Conservation (phyloP, 257 asterid genomes). For the Gentiana dahurica region DNA sequence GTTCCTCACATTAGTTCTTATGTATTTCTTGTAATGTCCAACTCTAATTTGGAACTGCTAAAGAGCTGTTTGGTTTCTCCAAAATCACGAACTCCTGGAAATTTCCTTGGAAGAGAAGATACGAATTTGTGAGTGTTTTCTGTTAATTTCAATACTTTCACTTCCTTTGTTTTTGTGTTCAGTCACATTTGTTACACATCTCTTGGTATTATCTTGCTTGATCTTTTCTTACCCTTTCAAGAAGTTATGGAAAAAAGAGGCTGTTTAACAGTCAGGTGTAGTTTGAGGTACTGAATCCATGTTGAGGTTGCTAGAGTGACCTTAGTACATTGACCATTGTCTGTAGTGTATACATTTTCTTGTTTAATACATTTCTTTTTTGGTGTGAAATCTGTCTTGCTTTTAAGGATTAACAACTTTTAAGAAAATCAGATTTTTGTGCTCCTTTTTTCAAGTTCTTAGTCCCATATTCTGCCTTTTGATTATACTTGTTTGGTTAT, state of each 20-base stretch:
- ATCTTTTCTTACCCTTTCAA: too few species aligned
- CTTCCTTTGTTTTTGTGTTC: neutral
- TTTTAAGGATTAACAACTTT: neutral
- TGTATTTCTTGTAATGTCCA: too few species aligned
- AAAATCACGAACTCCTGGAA: conserved; percentile 77
- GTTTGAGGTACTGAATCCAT: neutral
- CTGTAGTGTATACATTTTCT: neutral
- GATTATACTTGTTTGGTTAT: neutral
- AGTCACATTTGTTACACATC: neutral
- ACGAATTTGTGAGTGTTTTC: conserved; percentile 70
- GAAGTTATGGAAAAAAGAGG: too few species aligned
- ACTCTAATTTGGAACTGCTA: conserved; percentile 34
- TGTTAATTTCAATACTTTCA: neutral
- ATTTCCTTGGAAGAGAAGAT: conserved; percentile 91
- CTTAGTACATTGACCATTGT: neutral
- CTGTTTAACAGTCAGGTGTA: neutral
- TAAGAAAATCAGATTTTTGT: too few species aligned
- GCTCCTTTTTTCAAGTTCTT: too few species aligned
- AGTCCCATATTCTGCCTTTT: neutral
- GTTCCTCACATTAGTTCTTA: too few species aligned
- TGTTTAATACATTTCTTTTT: too few species aligned
- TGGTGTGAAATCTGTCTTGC: neutral
- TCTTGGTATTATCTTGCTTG: too few species aligned
- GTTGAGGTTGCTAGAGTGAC: conserved; percentile 3
- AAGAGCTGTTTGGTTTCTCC: conserved; percentile 47